Evolutionary conservation across 805 yeast genomes (phyloP).

Genomic region (Saccharomycopsis lassenensis): DNA sequence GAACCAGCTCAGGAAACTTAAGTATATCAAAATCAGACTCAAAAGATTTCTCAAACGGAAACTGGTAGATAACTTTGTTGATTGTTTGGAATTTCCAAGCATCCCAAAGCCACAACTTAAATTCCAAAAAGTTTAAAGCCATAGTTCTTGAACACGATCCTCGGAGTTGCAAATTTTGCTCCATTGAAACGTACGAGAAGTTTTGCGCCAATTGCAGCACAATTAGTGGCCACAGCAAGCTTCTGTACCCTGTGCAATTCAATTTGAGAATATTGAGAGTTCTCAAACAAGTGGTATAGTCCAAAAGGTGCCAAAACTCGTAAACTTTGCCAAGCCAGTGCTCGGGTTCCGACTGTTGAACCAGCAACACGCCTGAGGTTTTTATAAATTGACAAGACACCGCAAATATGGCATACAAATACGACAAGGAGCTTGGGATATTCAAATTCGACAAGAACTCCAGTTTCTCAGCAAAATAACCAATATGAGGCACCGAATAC

Average conservation of each 20-base stretch:
- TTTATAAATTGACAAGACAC: slow-evolving; percentile 1
- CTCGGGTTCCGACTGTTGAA: slow-evolving; percentile 4
- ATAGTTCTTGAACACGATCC: background rate
- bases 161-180: background rate
- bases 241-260: background rate
- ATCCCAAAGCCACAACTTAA: slow-evolving; percentile 1
- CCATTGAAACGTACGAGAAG: too few species aligned
- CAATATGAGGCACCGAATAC: slow-evolving; percentile 30
- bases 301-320: slow-evolving; percentile 5
- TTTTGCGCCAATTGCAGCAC: too few species aligned
- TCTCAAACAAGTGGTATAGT: background rate
- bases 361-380: background rate
- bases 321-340: slow-evolving; percentile 7
- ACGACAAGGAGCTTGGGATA: background rate
- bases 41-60: slow-evolving; percentile 3
- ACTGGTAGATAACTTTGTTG: background rate
- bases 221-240: too few species aligned
- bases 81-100: slow-evolving; percentile 3
- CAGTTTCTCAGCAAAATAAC: slow-evolving; percentile 28
- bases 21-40: background rate
- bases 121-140: background rate
- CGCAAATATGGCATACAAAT: slow-evolving; percentile 7
- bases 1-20: background rate
- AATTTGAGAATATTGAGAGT: background rate
- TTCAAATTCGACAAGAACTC: slow-evolving; percentile 24